Conservation (phyloP, 2,329 filamentous ascomycete genomes). For the Neofusicoccum cordaticola region DNA sequence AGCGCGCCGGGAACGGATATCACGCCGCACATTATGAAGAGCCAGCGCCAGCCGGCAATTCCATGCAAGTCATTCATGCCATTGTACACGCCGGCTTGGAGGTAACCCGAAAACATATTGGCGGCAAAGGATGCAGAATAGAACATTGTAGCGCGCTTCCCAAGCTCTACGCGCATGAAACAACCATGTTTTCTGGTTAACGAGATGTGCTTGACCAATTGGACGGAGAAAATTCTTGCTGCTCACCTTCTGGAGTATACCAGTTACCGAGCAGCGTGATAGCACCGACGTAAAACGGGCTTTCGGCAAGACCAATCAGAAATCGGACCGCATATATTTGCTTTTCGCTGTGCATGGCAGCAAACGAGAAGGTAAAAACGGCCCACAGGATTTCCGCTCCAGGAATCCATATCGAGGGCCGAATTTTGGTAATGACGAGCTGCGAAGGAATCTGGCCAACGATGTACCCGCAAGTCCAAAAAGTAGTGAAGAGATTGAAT, state of each 20-base stretch:
- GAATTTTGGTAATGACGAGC: conserved; percentile 25
- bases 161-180: neutral
- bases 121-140: conserved; percentile 13
- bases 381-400: conserved; percentile 20
- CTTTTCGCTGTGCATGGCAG: conserved; percentile 21
- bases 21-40: conserved; percentile 45
- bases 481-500: conserved; percentile 24
- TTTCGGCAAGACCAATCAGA: conserved; percentile 20
- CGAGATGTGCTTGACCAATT: too few relatives aligned
- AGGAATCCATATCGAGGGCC: conserved; percentile 22
- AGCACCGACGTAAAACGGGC: conserved; percentile 22
- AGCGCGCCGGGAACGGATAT: conserved; percentile 54
- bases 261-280: neutral
- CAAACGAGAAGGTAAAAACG: conserved; percentile 21
- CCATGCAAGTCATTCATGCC: conserved; percentile 22
- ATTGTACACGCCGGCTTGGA: conserved; percentile 19
- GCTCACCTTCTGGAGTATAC: neutral
- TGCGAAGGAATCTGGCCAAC: conserved; percentile 25
- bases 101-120: conserved; percentile 18
- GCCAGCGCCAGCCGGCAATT: conserved; percentile 29
- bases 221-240: too few relatives aligned
- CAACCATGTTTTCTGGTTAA: too few relatives aligned
- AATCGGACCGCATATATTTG: conserved; percentile 22
- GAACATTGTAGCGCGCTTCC: conserved; percentile 20
- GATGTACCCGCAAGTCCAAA: conserved; percentile 25